Evolutionary conservation across 2,329 filamentous ascomycete species (phyloP), one percentile per base, ranked within the genome.

Genomic region (Diaporthe sp.): DNA sequence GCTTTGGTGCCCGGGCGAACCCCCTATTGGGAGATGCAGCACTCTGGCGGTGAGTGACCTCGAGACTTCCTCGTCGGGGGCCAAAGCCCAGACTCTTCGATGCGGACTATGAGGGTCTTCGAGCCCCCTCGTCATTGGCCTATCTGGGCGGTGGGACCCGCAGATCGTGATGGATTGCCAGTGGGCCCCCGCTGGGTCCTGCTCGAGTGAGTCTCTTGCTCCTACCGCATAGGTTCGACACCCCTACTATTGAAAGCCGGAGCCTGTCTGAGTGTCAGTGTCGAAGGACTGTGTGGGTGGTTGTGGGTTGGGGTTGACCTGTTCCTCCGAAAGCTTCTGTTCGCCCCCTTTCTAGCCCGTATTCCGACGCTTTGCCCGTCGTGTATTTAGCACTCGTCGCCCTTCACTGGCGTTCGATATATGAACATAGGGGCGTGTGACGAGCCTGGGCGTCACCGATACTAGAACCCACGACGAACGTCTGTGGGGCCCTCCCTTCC

Each of bases 111-210:
- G 59, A 57, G 70, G 71, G 68, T 44, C 31, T 65, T 42, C 68
- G 42, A 44, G 68, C 34, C 39, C 39, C 25, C 2, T 37, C 59
- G 19, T 37, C 58, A 58, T 37, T 61, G 59, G 28, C 68, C 74
- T 34, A 55, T 59, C 69, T 39, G 22, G 58, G 46, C 59, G 58
- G 42, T 62, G 74, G 59, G 58, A 73, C 71, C 71, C 68, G 71
- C 73, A 75, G 76, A 73, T 69, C 78, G 61, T 5, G 44, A 58
- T 67, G 76, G 77, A 70, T 76, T 77, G 77, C 51, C 73, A 71
- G 34, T 57, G 67, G 67, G 67, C 34, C 67, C 37, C 37, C 37
- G 65, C 65, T 42, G 34, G 46, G 46, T 68, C 65, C 46, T 42
- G 31, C 65, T 53, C n/a, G 65, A 61, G 58, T 62, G 49, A 28